phyloP scores from a whole-genome alignment of 2,329 filamentous ascomycete genomes.

The Apiospora pterosperma region DNA sequence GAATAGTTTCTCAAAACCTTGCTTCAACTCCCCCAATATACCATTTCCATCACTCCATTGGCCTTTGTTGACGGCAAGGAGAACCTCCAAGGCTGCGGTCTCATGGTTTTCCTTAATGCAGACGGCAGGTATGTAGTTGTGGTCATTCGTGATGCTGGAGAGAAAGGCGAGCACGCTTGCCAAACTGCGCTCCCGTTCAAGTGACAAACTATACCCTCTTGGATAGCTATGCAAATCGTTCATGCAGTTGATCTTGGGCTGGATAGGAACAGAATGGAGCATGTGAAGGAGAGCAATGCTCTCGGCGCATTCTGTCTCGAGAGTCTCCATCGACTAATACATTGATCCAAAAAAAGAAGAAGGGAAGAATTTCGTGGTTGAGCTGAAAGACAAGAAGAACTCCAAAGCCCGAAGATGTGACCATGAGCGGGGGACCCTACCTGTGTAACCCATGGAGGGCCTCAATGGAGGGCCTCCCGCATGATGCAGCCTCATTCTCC shows the following conservation, averaged over 20 bases:
- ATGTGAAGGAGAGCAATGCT: conserved; percentile 23
- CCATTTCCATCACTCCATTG: conserved; percentile 12
- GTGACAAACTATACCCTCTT: conserved; percentile 23
- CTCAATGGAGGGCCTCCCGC: neutral
- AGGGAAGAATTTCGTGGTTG: neutral
- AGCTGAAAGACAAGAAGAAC: neutral
- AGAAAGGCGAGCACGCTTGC: conserved; percentile 29
- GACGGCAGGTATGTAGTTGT: conserved; percentile 30
- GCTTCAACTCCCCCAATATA: conserved; percentile 14
- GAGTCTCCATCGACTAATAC: neutral
- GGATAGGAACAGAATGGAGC: conserved; percentile 21
- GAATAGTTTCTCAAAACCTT: conserved; percentile 15
- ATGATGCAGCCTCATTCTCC: neutral
- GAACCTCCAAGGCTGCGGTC: conserved; percentile 17
- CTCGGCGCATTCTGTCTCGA: conserved; percentile 19
- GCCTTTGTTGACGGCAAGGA: conserved; percentile 29
- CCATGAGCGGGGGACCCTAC: neutral
- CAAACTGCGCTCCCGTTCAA: conserved; percentile 28
- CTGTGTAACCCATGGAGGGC: neutral
- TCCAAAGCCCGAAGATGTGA: neutral
- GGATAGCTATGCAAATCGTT: conserved; percentile 4
- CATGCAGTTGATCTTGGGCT: conserved; percentile 14
- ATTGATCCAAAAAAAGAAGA: no score
- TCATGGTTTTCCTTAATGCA: conserved; percentile 24
- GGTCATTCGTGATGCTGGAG: conserved; percentile 23